Evolutionary conservation across 441 rosid species (phyloP).

Genomic region (Pelargonium australe): DNA sequence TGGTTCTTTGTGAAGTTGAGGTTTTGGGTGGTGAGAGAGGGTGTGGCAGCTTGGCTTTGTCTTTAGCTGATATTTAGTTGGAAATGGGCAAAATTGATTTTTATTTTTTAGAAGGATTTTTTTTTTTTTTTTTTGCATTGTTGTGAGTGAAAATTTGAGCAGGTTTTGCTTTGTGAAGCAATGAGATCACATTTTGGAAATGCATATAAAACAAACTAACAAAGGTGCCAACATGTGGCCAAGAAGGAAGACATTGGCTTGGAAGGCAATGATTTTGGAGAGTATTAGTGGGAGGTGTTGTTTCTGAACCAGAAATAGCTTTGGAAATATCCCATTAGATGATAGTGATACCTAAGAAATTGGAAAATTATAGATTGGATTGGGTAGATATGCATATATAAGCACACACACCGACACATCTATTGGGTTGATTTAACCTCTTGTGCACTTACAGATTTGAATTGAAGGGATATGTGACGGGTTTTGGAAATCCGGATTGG

Average conservation of each 20-base stretch:
- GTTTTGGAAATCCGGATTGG: conserved; percentile 88
- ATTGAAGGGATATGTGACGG: conserved; percentile 63
- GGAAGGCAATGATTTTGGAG: background rate
- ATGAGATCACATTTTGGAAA: background rate
- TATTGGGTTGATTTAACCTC: background rate
- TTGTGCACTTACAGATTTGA: conserved; percentile 54
- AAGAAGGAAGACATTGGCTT: background rate
- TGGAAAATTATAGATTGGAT: background rate
- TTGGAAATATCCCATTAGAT: background rate
- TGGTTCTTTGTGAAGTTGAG: background rate
- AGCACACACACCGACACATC: background rate
- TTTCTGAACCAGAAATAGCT: background rate
- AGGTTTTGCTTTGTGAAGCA: background rate
- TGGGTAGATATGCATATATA: background rate
- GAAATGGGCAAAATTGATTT: background rate
- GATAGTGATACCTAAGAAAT: background rate
- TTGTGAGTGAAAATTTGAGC: background rate
- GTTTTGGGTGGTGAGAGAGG: background rate
- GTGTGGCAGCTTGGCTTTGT: background rate
- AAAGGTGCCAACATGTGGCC: background rate
- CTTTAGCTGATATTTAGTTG: background rate
- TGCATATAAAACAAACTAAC: background rate
- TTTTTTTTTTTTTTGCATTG: background rate
- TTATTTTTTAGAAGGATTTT: too few relatives aligned
- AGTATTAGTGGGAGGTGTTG: background rate